phyloP scores from a whole-genome alignment of 371 early-diverging fungal species.

The Nematocida parisii region DNA sequence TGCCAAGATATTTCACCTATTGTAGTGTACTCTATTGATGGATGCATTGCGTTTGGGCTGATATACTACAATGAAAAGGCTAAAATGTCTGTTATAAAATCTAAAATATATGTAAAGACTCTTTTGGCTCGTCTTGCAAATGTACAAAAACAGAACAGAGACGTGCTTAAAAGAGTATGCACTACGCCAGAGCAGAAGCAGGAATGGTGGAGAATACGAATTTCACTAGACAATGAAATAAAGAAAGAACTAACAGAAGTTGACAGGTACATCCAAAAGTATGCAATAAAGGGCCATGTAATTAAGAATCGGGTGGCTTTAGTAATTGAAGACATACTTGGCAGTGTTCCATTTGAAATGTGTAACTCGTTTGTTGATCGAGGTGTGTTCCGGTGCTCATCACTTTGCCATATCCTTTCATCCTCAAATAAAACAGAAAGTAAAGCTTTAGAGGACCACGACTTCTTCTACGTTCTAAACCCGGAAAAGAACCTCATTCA shows the following conservation, averaged over 20 bases:
- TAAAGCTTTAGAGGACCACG: neutral
- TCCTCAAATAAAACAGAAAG: neutral
- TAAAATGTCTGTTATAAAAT: slow-evolving; percentile 37
- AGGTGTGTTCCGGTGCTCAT: slow-evolving; percentile 33
- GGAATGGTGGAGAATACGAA: slow-evolving; percentile 39
- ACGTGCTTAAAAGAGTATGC: slow-evolving; percentile 31
- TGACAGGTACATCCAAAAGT: slow-evolving; percentile 18
- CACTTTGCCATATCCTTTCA: slow-evolving; percentile 11
- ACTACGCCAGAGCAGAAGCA: slow-evolving; percentile 12
- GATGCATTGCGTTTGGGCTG: slow-evolving; percentile 26
- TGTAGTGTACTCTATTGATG: slow-evolving; percentile 28
- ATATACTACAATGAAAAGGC: slow-evolving; percentile 25
- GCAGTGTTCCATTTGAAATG: slow-evolving; percentile 45
- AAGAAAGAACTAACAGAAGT: slow-evolving; percentile 27
- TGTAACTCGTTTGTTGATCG: neutral
- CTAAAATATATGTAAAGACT: slow-evolving; percentile 13
- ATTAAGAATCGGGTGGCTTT: slow-evolving; percentile 9
- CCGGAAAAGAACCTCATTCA: slow-evolving; percentile 62
- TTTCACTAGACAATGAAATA: slow-evolving; percentile 27
- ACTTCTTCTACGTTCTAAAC: slow-evolving; percentile 65
- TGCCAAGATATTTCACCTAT: slow-evolving; percentile 29
- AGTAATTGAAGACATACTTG: slow-evolving; percentile 40
- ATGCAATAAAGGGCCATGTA: neutral
- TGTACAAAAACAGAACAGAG: slow-evolving; percentile 24
- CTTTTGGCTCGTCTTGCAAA: neutral